Evolutionary conservation across 169 alveolate species (phyloP).

Genomic region (Cytauxzoon felis): DNA sequence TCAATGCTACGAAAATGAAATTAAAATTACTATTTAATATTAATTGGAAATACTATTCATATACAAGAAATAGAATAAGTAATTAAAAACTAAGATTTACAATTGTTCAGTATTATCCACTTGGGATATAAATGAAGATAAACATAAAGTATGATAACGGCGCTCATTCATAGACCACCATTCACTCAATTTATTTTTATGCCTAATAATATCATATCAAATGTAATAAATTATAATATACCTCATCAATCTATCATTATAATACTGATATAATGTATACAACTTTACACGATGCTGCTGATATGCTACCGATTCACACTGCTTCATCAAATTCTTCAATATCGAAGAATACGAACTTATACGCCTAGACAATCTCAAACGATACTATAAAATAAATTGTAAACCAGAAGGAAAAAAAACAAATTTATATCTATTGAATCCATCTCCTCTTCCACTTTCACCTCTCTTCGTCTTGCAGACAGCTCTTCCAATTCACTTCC

Average conservation of each 20-base stretch:
- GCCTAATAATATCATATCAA: constrained; percentile 2
- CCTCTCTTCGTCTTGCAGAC: no score
- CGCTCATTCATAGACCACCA: constrained; percentile 66
- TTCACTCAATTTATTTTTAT: constrained; percentile 59
- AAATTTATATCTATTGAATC: no score
- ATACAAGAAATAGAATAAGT: not conserved
- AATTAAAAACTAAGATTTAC: not conserved
- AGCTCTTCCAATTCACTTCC: no score
- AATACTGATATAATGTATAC: constrained; percentile 33
- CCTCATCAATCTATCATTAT: constrained; percentile 53
- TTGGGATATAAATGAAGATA: constrained; percentile 62
- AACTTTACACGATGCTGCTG: constrained; percentile 30
- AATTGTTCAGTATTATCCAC: constrained; percentile 5
- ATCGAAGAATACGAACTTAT: constrained; percentile 51
- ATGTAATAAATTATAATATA: not conserved
- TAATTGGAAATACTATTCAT: not conserved
- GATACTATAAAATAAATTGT: constrained; percentile 30
- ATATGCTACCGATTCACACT: constrained; percentile 16
- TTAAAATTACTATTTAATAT: no score
- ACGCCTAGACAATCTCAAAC: constrained; percentile 53
- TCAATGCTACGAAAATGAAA: no score
- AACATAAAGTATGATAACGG: constrained; percentile 44
- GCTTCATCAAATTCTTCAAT: constrained; percentile 15
- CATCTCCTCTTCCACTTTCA: no score
- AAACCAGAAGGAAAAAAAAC: no score